These are phyloP conservation scores for Escovopsis sp. DNA, from an alignment of 2,329 filamentous ascomycete genomes.

Conservation along the genomic window DNA sequence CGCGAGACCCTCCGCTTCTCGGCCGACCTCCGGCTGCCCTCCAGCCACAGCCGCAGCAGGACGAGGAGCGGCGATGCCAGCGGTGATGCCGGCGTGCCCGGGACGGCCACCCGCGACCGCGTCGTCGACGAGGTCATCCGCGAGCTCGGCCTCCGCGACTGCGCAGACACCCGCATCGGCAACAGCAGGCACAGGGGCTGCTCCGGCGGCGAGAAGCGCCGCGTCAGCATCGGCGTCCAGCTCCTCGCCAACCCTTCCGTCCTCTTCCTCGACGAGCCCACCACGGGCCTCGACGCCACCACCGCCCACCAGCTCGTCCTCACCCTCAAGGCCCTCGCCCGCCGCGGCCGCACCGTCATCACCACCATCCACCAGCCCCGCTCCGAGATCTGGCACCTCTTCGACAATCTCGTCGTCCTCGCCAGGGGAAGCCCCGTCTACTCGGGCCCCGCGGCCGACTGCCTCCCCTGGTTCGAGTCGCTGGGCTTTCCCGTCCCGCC, in stretches of 20 bases:
- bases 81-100: no score
- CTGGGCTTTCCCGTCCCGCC: conserved; percentile 47
- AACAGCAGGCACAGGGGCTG: conserved; percentile 58
- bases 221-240: conserved; percentile 65
- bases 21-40: conserved; percentile 53
- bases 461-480: conserved; percentile 46
- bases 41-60: conserved; percentile 31
- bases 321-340: conserved; percentile 52
- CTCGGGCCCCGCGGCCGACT: conserved; percentile 42
- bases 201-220: conserved; percentile 63
- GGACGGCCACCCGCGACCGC: conserved; percentile 35
- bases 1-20: conserved; percentile 61
- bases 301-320: conserved; percentile 60
- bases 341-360: conserved; percentile 54
- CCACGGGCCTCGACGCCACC: conserved; percentile 62
- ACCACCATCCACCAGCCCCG: conserved; percentile 65
- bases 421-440: conserved; percentile 54
- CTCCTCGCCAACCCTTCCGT: conserved; percentile 66
- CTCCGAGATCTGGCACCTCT: conserved; percentile 65
- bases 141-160: conserved; percentile 62
- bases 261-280: conserved; percentile 65
- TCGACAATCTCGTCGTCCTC: conserved; percentile 56
- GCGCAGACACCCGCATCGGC: conserved; percentile 59
- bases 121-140: conserved; percentile 65
- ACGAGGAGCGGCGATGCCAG: no score